Percentiles rank a stretch among this genome's conserved stretches.
These are phyloP conservation scores for Astraeus odoratus DNA, from an alignment of 768 basidiomycete species.

Conservation along the genomic window DNA sequence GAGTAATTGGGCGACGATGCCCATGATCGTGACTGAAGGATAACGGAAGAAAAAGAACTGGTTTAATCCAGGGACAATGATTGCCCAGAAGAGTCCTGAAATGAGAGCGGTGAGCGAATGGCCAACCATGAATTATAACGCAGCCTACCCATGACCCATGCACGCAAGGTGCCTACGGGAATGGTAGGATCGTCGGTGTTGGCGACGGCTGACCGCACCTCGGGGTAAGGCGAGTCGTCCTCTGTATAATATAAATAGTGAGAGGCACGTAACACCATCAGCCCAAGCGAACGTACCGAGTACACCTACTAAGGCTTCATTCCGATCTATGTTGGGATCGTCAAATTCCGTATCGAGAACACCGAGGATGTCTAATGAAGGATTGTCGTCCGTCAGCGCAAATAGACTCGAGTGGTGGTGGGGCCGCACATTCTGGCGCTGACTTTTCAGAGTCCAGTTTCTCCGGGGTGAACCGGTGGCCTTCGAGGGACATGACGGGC, in stretches of 20 bases:
- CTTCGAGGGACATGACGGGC: not conserved
- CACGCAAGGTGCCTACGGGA: constrained; percentile 51
- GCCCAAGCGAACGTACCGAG: constrained; percentile 10
- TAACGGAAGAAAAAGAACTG: constrained; percentile 74
- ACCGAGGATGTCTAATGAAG: not conserved
- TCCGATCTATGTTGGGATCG: constrained; percentile 31
- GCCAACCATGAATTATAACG: not conserved
- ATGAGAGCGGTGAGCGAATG: not conserved
- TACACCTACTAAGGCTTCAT: constrained; percentile 7
- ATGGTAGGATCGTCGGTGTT: constrained; percentile 66
- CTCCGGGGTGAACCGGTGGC: not conserved
- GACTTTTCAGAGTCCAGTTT: not conserved
- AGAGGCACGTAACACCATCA: constrained; percentile 10
- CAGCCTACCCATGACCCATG: constrained; percentile 49
- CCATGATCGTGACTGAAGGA: constrained; percentile 35
- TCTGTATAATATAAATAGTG: constrained; percentile 22
- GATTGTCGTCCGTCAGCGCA: not conserved
- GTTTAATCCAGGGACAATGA: constrained; percentile 68
- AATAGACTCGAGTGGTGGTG: not conserved
- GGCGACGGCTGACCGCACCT: constrained; percentile 73
- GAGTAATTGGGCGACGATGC: constrained; percentile 62
- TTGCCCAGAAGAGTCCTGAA: constrained; percentile 35
- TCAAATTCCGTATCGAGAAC: no score
- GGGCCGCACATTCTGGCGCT: not conserved
- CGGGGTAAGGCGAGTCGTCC: constrained; percentile 82